Base-by-base conservation (phyloP, 164 flowering plant species). In the Tetracentron sinense region DNA sequence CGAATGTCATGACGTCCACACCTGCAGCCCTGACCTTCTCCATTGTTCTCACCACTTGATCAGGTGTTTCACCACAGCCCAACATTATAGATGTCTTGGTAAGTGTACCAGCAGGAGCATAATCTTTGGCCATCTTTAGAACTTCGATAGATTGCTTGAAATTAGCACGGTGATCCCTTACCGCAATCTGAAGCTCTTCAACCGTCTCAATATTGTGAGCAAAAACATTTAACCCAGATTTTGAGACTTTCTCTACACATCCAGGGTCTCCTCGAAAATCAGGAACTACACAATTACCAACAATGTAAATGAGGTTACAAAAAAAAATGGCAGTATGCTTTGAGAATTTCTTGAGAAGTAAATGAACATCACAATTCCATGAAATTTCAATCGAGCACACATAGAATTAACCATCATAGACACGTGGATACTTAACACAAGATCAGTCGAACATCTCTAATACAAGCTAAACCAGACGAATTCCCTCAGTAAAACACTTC, bases 171-270 rank as follows among this genome's bases (percentile, higher is more conserved):
- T 79, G 91, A 76, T 93, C 98, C 26, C 96, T 81, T 0, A 93
- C 97, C 28, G 48, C 72, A 49, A 79, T 82, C 70, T 90, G 98
- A 66, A 93, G 97, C 77, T 93, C 97, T 77, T 93, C 98, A 44
- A 93, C 98, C 42, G 98, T 90, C 74, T 93, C 98, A 70, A 93
- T 93, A 63, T 93, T 93, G 69, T 93, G 98, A 52, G 98, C 98
- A 78, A 89, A 81, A 58, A 93, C 96, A 79, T 90, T 94, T 64
- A 93, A 68, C 48, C 97, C 98, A 46, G 97, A 90, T 65, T 66
- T 79, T 19, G 97, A 84, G 30, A 93, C 96, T 71, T 79, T 85
- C 76, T 87, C 91, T 20, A 93, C 94, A 72, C 96, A 90, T 55
- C 69, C 71, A 42, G 79, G 16, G 42, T 90, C 90, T 65, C 97